Conservation (phyloP, 805 yeast genomes). For the Saccharomycopsis vini region DNA sequence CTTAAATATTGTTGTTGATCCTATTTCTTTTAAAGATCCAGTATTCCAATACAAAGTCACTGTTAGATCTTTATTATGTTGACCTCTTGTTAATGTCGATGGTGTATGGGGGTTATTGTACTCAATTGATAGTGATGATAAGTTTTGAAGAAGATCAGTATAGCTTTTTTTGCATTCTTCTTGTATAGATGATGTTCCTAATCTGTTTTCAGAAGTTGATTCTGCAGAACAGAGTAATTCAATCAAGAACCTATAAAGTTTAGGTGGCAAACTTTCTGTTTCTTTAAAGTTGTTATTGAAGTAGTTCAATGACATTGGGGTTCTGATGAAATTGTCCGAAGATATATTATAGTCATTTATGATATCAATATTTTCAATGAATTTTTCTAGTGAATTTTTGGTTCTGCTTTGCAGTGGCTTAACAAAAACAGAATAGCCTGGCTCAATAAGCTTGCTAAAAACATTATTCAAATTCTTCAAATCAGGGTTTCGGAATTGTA, state of each 20-base stretch:
- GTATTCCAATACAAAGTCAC: constrained; percentile 16
- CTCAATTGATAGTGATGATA: constrained; percentile 15
- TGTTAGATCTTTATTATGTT: not conserved
- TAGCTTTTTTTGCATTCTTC: constrained; percentile 10
- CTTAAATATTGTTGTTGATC: constrained; percentile 5
- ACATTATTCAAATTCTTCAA: constrained; percentile 14
- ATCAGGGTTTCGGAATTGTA: constrained; percentile 5
- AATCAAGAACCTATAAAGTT: not conserved
- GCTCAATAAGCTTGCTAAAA: constrained; percentile 14
- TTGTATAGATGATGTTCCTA: too few relatives aligned
- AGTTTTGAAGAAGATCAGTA: constrained; percentile 1
- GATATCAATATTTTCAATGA: not conserved
- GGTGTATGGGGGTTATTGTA: constrained; percentile 6
- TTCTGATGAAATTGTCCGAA: constrained; percentile 7
- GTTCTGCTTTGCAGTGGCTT: too few relatives aligned
- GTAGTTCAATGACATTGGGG: constrained; percentile 6
- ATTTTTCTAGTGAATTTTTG: not conserved
- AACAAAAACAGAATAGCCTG: constrained; percentile 17
- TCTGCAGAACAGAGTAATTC: constrained; percentile 5
- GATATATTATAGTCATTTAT: constrained; percentile 9
- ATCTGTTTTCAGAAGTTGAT: not conserved
- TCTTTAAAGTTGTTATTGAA: constrained; percentile 1
- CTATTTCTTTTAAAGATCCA: constrained; percentile 2
- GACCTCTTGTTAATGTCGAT: too few relatives aligned
- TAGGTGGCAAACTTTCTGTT: constrained; percentile 1